Percentiles rank a stretch among this genome's conserved stretches.
Evolutionary conservation across 352 stramenopile genomes (phyloP).

Genomic region (Saprolegnia parasitica): DNA sequence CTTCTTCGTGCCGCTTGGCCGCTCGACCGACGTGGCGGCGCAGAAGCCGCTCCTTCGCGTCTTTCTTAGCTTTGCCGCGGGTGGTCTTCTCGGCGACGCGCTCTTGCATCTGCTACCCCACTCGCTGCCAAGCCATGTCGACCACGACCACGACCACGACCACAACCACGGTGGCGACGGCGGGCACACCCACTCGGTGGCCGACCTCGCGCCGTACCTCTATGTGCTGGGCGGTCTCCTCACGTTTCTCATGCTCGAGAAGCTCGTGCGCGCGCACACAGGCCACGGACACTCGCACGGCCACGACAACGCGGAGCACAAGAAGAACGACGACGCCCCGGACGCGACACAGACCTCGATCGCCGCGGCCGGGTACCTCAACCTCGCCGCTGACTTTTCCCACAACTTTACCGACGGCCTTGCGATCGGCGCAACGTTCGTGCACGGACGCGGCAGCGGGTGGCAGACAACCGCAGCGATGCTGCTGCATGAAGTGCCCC

Average conservation of each 20-base stretch:
- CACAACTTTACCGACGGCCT: constrained; percentile 94
- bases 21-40: constrained; percentile 41
- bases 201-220: constrained; percentile 65
- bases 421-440: constrained; percentile 89
- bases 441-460: constrained; percentile 47
- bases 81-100: constrained; percentile 83
- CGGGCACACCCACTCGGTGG: constrained; percentile 51
- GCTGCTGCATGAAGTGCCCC: constrained; percentile 87
- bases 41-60: constrained; percentile 72
- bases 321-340: constrained; percentile 30
- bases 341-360: constrained; percentile 33
- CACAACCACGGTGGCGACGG: constrained; percentile 34
- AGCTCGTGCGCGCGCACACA: constrained; percentile 70
- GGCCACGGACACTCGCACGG: constrained; percentile 32
- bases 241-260: constrained; percentile 75
- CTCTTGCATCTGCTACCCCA: constrained; percentile 89
- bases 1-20: constrained; percentile 60
- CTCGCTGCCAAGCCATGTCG: constrained; percentile 45
- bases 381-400: constrained; percentile 86
- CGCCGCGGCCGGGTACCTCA: constrained; percentile 82
- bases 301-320: constrained; percentile 33
- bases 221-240: constrained; percentile 72
- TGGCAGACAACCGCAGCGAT: constrained; percentile 85
- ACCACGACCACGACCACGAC: constrained; percentile 47
- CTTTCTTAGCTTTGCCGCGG: constrained; percentile 85